Evolutionary conservation across 441 rosid species (phyloP), one percentile per base, ranked within the genome.

Genomic region (Lepidium campestre): DNA sequence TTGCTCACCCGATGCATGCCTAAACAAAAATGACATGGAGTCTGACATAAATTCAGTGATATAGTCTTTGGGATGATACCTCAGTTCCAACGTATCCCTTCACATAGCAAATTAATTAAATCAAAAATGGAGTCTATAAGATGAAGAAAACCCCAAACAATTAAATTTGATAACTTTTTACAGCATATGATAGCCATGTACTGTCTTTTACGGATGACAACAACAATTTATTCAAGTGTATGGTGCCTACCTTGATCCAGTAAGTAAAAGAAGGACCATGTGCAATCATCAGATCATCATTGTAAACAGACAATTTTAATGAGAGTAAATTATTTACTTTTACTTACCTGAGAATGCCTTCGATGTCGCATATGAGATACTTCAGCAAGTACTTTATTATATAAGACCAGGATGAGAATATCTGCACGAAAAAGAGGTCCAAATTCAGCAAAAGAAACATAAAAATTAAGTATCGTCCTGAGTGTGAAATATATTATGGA

Each of bases 21-120:
- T 88, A 78, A 94, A 85, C 88, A 91, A 78, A 83, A 88, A 88
- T 72, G 99, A 88, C 62, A 83, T 80, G 49, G 94, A 80, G 58
- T 77, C 88, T 62, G 97, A 92, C 91, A 89, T 84, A 62, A 86
- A 79, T 59, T 86, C 90, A 75, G 65, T 88, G 53, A 94, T 75
- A 59, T 88, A 77, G 18, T 71, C 88, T 76, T 85, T 88, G 6
- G 84, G 81, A 64, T 89, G 78, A 79, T 88, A 86, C 75, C 94
- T 86, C 79, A 94, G 79, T 60, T 78, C 83, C 54, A 61, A 32
- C 2, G 97, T 84, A 67, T 76, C 79, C 89, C 98, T 92, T 57
- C 75, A 67, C 53, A 80, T 57, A 63, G 60, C 17, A 69, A 57
- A 65, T 36, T 50, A 67, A 69, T 23, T 53, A 14, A 40, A 67